phyloP scores from a whole-genome alignment of 768 basidiomycete genomes.

The Piloderma croceum region DNA sequence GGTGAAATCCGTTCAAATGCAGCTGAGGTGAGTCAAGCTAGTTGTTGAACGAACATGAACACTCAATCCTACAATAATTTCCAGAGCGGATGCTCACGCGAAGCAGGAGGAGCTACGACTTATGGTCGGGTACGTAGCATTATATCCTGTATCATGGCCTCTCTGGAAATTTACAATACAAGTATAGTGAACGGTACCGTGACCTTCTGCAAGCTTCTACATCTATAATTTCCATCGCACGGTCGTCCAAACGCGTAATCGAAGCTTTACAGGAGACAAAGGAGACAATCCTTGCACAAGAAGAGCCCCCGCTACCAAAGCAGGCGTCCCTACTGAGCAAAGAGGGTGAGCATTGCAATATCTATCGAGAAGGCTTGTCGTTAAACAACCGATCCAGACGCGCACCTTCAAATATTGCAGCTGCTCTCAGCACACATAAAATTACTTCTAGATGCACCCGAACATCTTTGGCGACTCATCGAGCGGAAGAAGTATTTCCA shows the following conservation, averaged over 20 bases:
- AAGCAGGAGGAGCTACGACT: constrained; percentile 84
- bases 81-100: constrained; percentile 73
- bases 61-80: constrained; percentile 1
- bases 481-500: constrained; percentile 74
- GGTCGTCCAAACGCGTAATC: constrained; percentile 61
- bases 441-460: constrained; percentile 86
- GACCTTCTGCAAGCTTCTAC: constrained; percentile 82
- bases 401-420: constrained; percentile 63
- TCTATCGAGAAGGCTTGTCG: constrained; percentile 2
- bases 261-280: constrained; percentile 60
- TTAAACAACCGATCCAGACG: constrained; percentile 37
- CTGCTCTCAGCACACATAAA: constrained; percentile 84
- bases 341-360: constrained; percentile 34
- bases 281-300: constrained; percentile 44
- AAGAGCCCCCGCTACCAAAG: constrained; percentile 39
- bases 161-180: constrained; percentile 41
- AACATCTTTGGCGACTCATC: constrained; percentile 84
- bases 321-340: constrained; percentile 30
- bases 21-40: constrained; percentile 58
- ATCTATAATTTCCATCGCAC: constrained; percentile 72
- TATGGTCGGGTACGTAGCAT: constrained; percentile 82
- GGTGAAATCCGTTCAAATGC: constrained; percentile 61
- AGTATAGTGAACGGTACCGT: constrained; percentile 82
- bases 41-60: too few relatives aligned
- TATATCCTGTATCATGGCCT: background rate